Evolutionary conservation across 768 basidiomycete species (phyloP).

Genomic region (Rickenella mellea): DNA sequence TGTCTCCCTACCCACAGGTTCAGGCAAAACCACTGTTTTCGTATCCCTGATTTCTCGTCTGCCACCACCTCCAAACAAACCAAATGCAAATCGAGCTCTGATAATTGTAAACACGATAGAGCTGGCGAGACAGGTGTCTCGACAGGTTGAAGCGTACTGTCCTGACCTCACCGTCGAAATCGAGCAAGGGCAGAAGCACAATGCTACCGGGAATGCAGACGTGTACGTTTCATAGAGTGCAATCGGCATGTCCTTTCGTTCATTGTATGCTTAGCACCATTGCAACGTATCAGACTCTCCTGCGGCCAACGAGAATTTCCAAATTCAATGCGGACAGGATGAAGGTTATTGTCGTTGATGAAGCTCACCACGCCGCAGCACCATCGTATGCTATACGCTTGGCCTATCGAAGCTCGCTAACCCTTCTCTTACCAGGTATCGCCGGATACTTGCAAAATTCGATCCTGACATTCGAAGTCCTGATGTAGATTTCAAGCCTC

Average conservation of each 20-base stretch:
- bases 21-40: conserved; percentile 86
- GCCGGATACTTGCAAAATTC: conserved; percentile 78
- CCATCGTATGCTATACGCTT: conserved; percentile 60
- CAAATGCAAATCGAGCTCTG: conserved; percentile 47
- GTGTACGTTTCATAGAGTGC: conserved; percentile 45
- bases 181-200: conserved; percentile 74
- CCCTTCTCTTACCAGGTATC: conserved; percentile 43
- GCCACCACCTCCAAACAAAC: conserved; percentile 28
- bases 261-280: conserved; percentile 50
- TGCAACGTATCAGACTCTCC: conserved; percentile 82
- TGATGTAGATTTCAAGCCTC: conserved; percentile 30
- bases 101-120: conserved; percentile 88
- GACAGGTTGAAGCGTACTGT: conserved; percentile 54
- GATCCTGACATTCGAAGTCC: conserved; percentile 53
- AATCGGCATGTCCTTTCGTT: not conserved
- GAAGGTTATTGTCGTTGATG: conserved; percentile 80
- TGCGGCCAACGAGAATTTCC: conserved; percentile 47
- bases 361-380: conserved; percentile 93
- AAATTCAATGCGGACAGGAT: conserved; percentile 65
- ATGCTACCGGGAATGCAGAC: conserved; percentile 74
- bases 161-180: conserved; percentile 81
- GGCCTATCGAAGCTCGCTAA: not conserved
- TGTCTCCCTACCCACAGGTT: conserved; percentile 32
- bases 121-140: conserved; percentile 79
- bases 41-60: conserved; percentile 70